These are phyloP conservation scores for Mentha longifolia DNA, from an alignment of 257 asterid genomes.

Conservation along the genomic window DNA sequence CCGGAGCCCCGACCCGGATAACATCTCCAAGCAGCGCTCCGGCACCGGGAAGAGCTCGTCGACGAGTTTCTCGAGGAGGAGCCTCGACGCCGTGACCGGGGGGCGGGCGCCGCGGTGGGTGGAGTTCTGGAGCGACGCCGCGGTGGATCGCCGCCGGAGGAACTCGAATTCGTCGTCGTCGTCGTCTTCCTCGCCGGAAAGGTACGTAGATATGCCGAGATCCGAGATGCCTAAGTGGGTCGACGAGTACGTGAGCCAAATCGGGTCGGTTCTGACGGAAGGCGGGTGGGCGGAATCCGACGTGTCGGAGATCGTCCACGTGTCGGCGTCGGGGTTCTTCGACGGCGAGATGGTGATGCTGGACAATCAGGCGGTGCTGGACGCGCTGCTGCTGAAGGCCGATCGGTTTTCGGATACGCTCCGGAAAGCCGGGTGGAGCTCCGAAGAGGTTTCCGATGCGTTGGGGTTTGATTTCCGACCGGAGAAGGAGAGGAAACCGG, in stretches of 20 bases:
- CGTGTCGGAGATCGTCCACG: slow-evolving; percentile 76
- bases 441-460: slow-evolving; percentile 91
- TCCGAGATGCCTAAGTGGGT: slow-evolving; percentile 86
- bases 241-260: slow-evolving; percentile 67
- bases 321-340: slow-evolving; percentile 87
- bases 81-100: slow-evolving; percentile 54
- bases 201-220: slow-evolving; percentile 67
- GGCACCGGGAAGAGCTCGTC: slow-evolving; percentile 44
- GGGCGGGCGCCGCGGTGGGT: slow-evolving; percentile 88
- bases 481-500: slow-evolving; percentile 75
- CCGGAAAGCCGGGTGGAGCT: slow-evolving; percentile 94
- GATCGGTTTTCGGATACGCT: slow-evolving; percentile 89
- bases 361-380: slow-evolving; percentile 82
- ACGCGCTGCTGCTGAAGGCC: slow-evolving; percentile 81
- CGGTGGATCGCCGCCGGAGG: slow-evolving; percentile 75
- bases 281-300: slow-evolving; percentile 98
- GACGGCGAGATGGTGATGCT: slow-evolving; percentile 81
- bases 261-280: slow-evolving; percentile 79
- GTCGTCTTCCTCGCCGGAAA: slow-evolving; percentile 81
- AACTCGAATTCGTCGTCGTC: slow-evolving; percentile 75
- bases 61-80: slow-evolving; percentile 55
- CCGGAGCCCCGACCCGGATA: slow-evolving; percentile 38
- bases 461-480: slow-evolving; percentile 79
- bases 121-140: slow-evolving; percentile 99
- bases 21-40: slow-evolving; percentile 52